These are phyloP conservation scores for Hortaea werneckii DNA, from an alignment of 2,329 filamentous ascomycete species.

Conservation along the genomic window DNA sequence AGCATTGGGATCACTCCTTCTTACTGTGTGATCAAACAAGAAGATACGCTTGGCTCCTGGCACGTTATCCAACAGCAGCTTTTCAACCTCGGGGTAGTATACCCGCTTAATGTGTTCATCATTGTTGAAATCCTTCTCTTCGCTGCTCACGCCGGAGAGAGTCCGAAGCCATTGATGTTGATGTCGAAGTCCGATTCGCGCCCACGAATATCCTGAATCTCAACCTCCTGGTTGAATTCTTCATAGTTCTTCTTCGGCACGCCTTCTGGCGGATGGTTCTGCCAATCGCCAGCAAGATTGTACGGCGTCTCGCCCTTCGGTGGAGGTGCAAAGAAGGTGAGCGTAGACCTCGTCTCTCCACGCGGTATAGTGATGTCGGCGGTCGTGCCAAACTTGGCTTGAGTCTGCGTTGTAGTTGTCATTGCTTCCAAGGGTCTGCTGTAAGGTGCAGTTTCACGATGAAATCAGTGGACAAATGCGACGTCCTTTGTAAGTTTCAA, in stretches of 20 bases:
- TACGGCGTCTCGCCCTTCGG: conserved; percentile 50
- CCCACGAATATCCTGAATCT: conserved; percentile 64
- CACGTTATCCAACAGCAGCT: conserved; percentile 56
- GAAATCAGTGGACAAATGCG: no score
- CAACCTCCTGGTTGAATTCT: conserved; percentile 40
- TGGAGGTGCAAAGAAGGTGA: conserved; percentile 58
- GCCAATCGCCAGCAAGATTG: conserved; percentile 28
- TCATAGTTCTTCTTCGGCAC: conserved; percentile 56
- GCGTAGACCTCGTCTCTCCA: conserved; percentile 51
- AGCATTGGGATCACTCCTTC: conserved; percentile 51
- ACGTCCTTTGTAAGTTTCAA: no score
- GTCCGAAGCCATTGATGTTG: conserved; percentile 68
- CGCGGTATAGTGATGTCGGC: conserved; percentile 34
- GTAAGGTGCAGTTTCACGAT: no score
- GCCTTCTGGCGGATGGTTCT: conserved; percentile 53
- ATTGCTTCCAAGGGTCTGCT: conserved; percentile 1
- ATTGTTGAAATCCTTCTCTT: conserved; percentile 52
- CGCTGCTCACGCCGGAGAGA: conserved; percentile 45
- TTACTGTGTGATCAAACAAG: conserved; percentile 82
- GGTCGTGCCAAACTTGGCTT: conserved; percentile 14
- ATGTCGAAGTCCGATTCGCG: conserved; percentile 56
- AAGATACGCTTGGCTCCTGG: conserved; percentile 57
- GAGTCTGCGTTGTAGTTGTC: conserved; percentile 16
- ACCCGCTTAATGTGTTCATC: conserved; percentile 57
- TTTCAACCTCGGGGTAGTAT: conserved; percentile 81